Percentiles rank a stretch among this genome's conserved stretches.
phyloP scores from a whole-genome alignment of 768 basidiomycete genomes.

The Neoboletus magnificus region DNA sequence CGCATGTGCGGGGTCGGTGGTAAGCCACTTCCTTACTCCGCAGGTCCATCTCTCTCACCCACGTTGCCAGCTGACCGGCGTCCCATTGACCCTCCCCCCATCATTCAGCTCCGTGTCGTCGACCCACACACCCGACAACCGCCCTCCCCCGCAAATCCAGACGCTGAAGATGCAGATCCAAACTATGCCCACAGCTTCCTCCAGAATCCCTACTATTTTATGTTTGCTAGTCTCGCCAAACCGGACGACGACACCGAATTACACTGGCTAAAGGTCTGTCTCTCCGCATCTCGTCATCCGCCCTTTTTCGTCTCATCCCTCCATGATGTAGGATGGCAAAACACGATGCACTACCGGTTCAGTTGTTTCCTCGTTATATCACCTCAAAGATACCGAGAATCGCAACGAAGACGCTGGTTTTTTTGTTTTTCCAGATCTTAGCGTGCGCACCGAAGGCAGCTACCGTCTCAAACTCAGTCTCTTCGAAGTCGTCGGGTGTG shows the following conservation, averaged over 20 bases:
- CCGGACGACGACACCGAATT: conserved; percentile 87
- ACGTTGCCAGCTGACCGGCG: conserved; percentile 76
- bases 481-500: conserved; percentile 91
- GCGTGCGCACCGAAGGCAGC: conserved; percentile 87
- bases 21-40: conserved; percentile 43
- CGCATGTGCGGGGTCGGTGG: conserved; percentile 90
- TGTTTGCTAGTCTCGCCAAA: conserved; percentile 88
- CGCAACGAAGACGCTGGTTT: conserved; percentile 75
- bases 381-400: conserved; percentile 75
- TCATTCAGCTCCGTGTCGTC: conserved; percentile 89
- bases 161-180: conserved; percentile 34
- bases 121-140: conserved; percentile 49
- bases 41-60: not conserved
- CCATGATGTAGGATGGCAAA: conserved; percentile 74
- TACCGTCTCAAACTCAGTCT: conserved; percentile 70
- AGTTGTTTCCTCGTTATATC: conserved; percentile 87
- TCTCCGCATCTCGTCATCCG: not conserved
- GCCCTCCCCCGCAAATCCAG: conserved; percentile 26
- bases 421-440: conserved; percentile 95
- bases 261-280: conserved; percentile 73
- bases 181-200: conserved; percentile 60
- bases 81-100: conserved; percentile 94
- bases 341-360: conserved; percentile 90
- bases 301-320: conserved; percentile 1
- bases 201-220: conserved; percentile 94